Percentiles rank a stretch among this genome's conserved stretches.
These are phyloP conservation scores for Mycena capillaripes DNA, from an alignment of 768 basidiomycete species.

Conservation along the genomic window DNA sequence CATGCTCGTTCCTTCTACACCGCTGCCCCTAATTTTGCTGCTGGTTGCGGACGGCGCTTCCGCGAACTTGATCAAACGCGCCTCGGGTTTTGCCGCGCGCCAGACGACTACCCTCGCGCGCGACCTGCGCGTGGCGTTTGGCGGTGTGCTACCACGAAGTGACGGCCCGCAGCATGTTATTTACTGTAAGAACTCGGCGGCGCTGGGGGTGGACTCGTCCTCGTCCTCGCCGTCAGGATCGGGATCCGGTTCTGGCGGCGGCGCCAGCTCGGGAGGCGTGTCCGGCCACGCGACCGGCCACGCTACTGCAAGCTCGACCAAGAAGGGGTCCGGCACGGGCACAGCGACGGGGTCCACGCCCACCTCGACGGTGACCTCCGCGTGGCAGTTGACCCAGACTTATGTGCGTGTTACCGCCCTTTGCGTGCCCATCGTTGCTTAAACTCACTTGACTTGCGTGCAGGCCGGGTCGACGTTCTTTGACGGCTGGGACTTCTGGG, in stretches of 20 bases:
- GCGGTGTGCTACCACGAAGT: slow-evolving; percentile 63
- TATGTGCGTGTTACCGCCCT: slow-evolving; percentile 57
- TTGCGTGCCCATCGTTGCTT: no score
- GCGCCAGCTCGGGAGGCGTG: slow-evolving; percentile 36
- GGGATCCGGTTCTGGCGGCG: slow-evolving; percentile 22
- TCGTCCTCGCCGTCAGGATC: slow-evolving; percentile 36
- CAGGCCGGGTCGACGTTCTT: slow-evolving; percentile 84
- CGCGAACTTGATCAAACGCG: slow-evolving; percentile 52
- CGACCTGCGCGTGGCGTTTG: slow-evolving; percentile 78
- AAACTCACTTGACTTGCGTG: slow-evolving; percentile 7
- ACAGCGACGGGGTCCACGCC: slow-evolving; percentile 37
- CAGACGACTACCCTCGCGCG: slow-evolving; percentile 74
- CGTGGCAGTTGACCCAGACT: slow-evolving; percentile 71
- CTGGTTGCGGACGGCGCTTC: slow-evolving; percentile 30
- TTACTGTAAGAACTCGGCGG: slow-evolving; percentile 59
- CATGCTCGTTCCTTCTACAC: slow-evolving; percentile 42
- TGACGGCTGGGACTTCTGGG: slow-evolving; percentile 84
- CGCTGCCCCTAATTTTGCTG: slow-evolving; percentile 38
- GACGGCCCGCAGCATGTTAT: slow-evolving; percentile 48
- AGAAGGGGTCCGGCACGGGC: slow-evolving; percentile 28
- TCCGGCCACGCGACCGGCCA: background rate
- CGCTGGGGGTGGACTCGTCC: slow-evolving; percentile 34
- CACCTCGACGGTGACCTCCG: slow-evolving; percentile 53
- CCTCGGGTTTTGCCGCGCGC: slow-evolving; percentile 68
- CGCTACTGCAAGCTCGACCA: slow-evolving; percentile 34